Base-by-base conservation (phyloP, 371 early-diverging fungal species). In the Choanephora cucurbitarum region DNA sequence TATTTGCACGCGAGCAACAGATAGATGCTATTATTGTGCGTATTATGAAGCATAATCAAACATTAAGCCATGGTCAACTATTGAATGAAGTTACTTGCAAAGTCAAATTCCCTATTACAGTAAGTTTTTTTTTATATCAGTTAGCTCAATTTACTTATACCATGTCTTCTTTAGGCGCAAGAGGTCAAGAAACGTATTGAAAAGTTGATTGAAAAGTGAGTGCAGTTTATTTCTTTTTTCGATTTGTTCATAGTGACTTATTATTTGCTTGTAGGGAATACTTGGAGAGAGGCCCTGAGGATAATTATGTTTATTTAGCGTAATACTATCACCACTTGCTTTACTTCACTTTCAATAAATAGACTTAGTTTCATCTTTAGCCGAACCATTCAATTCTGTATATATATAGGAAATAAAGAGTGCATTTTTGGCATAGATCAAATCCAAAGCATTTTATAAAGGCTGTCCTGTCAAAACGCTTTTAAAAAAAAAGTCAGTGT, bases 21-120 rank as follows among this genome's bases (percentile, higher is more conserved):
- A 83, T 94, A 10, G 98, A 98, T 72, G 99, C 98, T 1, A 94
- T 94, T 0, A 88, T 97, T 64, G 97, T 96, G 8, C 80, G 98
- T 44, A 88, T 97, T 42, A 89, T 97, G 93, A 99, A 99, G 73
- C 77, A 87, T 3, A 81, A 90, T 32, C 85, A 85, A 63, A 75
- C 70, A 32, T 58, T 91, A 10, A 73, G 70, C 8, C 94, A 94
- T 63, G 75, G 77, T 7, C 51, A 74, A 21, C 72, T 99, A 48
- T 68, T 93, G 32, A 81, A 73, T 34, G 93, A 92, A 57, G 73
- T 97, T 17, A 73, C 87, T 47, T 73, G 83, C 44, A 85, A 87
- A 57, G 72, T 95, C 18, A 83, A 87, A 63, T 97, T 95, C 60
- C 81, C 87, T 14, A 77, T 91, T 28, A 83, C 85, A 75, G 92